phyloP scores from a whole-genome alignment of 805 yeast genomes.

The Cephaloascus albidus region DNA sequence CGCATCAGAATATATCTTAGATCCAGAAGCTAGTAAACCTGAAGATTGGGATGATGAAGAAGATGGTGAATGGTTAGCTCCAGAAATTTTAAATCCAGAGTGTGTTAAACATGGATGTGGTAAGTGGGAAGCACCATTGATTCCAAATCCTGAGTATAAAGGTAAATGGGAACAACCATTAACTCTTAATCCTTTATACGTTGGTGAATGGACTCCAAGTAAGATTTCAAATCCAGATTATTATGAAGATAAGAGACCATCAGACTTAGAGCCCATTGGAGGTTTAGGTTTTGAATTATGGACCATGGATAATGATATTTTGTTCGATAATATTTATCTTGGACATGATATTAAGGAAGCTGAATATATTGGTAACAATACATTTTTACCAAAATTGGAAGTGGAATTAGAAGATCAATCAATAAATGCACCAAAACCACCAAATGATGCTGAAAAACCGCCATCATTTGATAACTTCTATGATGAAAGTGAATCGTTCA shows the following conservation, averaged over 20 bases:
- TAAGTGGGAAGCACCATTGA: slow-evolving; percentile 58
- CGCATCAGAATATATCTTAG: slow-evolving; percentile 46
- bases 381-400: slow-evolving; percentile 48
- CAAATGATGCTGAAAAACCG: slow-evolving; percentile 33
- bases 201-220: slow-evolving; percentile 73
- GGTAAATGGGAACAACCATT: slow-evolving; percentile 74
- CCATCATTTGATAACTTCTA: slow-evolving; percentile 18
- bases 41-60: slow-evolving; percentile 84
- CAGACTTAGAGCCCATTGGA: slow-evolving; percentile 58
- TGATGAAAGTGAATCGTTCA: slow-evolving; percentile 17
- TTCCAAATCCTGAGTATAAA: slow-evolving; percentile 60
- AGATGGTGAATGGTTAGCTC: slow-evolving; percentile 81
- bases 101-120: slow-evolving; percentile 76
- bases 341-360: slow-evolving; percentile 85
- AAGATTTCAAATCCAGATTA: slow-evolving; percentile 61
- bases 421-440: slow-evolving; percentile 28
- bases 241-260: slow-evolving; percentile 47
- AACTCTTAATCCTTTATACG: slow-evolving; percentile 65
- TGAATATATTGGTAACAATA: slow-evolving; percentile 69
- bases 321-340: slow-evolving; percentile 77
- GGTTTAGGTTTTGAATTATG: slow-evolving; percentile 85
- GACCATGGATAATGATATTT: slow-evolving; percentile 69
- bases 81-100: slow-evolving; percentile 61
- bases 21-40: slow-evolving; percentile 62
- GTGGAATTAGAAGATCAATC: slow-evolving; percentile 38